Percentiles rank a stretch among this genome's conserved stretches.
These are phyloP conservation scores for Trichoderma reesei DNA, from an alignment of 495 filamentous ascomycete genomes.

Conservation along the genomic window DNA sequence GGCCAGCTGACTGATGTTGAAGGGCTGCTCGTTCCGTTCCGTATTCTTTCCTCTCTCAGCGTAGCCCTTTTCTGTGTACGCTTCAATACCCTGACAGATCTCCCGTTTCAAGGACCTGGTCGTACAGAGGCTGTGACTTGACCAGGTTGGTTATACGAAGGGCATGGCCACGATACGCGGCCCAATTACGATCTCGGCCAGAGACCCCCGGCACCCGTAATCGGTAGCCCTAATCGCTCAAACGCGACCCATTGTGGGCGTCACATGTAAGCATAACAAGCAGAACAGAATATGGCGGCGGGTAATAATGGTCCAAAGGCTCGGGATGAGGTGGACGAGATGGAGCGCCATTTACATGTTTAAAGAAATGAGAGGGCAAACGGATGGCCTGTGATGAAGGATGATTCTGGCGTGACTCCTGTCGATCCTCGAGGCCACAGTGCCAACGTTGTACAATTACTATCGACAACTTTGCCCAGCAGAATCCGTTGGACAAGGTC, in stretches of 20 bases:
- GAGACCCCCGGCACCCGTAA: too few species aligned
- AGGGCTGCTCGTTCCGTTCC: too few species aligned
- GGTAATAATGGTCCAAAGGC: neutral
- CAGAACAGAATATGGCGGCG: neutral
- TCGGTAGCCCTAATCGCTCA: neutral
- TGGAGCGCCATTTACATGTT: too few species aligned
- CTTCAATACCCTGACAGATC: too few species aligned
- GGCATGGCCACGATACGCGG: neutral
- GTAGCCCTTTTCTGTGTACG: too few species aligned
- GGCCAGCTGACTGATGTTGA: too few species aligned
- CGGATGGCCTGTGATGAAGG: neutral
- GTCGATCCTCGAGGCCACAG: slow-evolving; percentile 2
- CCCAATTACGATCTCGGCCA: too few species aligned
- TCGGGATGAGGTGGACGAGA: neutral
- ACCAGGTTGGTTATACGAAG: neutral
- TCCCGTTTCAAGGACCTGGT: neutral
- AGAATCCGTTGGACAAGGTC: neutral
- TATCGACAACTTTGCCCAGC: neutral
- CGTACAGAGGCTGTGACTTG: neutral
- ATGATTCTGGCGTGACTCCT: neutral
- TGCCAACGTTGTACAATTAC: neutral
- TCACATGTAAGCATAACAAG: neutral
- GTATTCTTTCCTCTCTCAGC: too few species aligned
- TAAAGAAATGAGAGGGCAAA: neutral
- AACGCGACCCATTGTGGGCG: neutral